Evolutionary conservation across 148 eudicot species (phyloP).

Genomic region (Cornus suecica): DNA sequence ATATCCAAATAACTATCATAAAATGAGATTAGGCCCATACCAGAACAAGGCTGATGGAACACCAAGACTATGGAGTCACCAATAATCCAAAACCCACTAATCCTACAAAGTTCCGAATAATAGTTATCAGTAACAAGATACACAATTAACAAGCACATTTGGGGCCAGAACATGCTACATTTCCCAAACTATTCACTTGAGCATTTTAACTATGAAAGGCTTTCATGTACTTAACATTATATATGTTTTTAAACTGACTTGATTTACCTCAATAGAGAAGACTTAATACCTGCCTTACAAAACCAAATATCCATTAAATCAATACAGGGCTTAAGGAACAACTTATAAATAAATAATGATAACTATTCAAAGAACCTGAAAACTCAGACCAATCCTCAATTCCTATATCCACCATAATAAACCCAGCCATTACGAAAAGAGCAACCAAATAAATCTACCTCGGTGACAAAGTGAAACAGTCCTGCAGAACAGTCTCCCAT

Average conservation of each 20-base stretch:
- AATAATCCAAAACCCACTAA: background rate
- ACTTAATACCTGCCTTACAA: conserved; percentile 20
- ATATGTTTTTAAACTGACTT: background rate
- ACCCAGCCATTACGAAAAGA: background rate
- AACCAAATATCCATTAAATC: background rate
- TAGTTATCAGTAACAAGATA: conserved; percentile 22
- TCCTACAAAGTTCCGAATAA: conserved; percentile 22
- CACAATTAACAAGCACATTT: conserved; percentile 13
- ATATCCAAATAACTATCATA: background rate
- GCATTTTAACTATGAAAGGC: conserved; percentile 9
- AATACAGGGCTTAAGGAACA: conserved; percentile 13
- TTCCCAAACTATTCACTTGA: background rate
- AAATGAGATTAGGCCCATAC: conserved; percentile 28
- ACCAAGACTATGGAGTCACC: conserved; percentile 29
- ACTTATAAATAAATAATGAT: conserved; percentile 14
- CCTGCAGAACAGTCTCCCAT: background rate
- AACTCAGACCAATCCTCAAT: background rate
- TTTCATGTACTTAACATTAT: conserved; percentile 9
- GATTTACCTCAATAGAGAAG: conserved; percentile 10
- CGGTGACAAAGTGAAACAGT: too few species aligned
- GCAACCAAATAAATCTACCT: background rate
- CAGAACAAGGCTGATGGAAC: conserved; percentile 31
- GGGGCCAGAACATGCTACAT: background rate
- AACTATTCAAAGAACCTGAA: background rate
- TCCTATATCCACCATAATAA: background rate